Conservation (phyloP, 768 basidiomycete species). For the Lentinula raphanica region DNA sequence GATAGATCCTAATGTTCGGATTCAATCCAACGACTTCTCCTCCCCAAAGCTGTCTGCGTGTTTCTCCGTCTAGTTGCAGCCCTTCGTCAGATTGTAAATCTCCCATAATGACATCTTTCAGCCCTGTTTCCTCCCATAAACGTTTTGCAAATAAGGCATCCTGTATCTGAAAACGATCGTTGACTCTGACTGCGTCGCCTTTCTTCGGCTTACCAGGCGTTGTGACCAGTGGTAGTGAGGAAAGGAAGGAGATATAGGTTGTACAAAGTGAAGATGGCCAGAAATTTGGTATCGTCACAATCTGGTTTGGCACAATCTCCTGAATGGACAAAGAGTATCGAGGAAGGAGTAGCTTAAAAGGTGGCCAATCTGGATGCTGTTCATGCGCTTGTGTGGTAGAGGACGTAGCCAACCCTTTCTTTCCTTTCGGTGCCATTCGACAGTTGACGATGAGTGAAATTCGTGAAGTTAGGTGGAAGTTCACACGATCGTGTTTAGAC, state of each 20-base stretch:
- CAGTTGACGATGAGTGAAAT: neutral
- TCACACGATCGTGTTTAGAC: no score
- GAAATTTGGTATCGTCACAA: neutral
- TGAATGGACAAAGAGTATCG: neutral
- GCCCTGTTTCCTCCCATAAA: constrained; percentile 2
- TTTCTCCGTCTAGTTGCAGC: neutral
- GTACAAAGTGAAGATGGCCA: constrained; percentile 1
- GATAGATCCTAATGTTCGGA: constrained; percentile 3
- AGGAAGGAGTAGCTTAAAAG: neutral
- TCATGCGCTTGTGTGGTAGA: neutral
- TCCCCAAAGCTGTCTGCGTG: neutral
- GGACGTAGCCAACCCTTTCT: neutral
- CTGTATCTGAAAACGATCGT: constrained; percentile 4
- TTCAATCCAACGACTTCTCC: constrained; percentile 1
- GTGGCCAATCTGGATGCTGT: neutral
- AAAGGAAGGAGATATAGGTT: constrained; percentile 4
- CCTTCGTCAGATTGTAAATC: neutral
- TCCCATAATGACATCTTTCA: constrained; percentile 1
- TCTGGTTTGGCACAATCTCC: neutral
- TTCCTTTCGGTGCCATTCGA: neutral
- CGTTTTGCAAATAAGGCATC: neutral
- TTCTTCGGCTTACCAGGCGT: constrained; percentile 4
- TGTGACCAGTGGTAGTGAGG: neutral
- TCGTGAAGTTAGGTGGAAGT: no score
- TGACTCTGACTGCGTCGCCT: constrained; percentile 5